Percentiles rank a stretch among this genome's conserved stretches.
These are phyloP conservation scores for Lipomyces chichibuensis DNA, from an alignment of 805 yeast species.

Conservation along the genomic window DNA sequence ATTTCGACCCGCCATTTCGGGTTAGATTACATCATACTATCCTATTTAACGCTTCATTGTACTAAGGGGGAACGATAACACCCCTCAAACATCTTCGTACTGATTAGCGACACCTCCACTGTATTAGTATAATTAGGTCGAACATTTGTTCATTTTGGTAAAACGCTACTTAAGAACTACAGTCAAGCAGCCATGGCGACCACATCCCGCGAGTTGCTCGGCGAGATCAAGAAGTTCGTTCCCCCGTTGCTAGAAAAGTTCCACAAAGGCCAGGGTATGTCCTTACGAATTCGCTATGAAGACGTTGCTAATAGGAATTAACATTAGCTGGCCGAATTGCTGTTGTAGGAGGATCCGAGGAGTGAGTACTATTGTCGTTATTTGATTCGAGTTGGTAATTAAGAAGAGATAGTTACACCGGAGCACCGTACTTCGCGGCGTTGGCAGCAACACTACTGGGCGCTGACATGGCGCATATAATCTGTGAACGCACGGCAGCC, in stretches of 20 bases:
- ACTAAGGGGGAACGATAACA: too few relatives aligned
- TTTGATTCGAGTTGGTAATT: conserved; percentile 12
- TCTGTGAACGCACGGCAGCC: conserved; percentile 83
- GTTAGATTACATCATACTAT: neutral
- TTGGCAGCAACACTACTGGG: conserved; percentile 84
- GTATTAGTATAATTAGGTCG: conserved; percentile 1
- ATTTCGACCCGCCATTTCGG: neutral
- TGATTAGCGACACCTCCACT: too few relatives aligned
- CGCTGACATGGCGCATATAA: conserved; percentile 82
- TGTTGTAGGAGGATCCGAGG: conserved; percentile 92
- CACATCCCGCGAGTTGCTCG: conserved; percentile 51
- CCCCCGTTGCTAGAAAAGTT: conserved; percentile 75
- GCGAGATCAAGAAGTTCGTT: conserved; percentile 57
- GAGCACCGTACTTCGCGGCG: conserved; percentile 92
- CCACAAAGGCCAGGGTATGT: conserved; percentile 80
- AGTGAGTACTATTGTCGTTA: conserved; percentile 45
- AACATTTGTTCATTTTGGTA: neutral
- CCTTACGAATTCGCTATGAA: neutral
- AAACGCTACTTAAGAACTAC: neutral
- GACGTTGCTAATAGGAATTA: neutral
- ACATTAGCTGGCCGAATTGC: conserved; percentile 70
- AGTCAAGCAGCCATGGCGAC: conserved; percentile 10
- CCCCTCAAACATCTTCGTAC: conserved; percentile 3
- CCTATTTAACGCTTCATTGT: neutral
- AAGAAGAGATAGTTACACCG: conserved; percentile 64